phyloP scores from a whole-genome alignment of 2,329 filamentous ascomycete species.

The Kalmusia sp. region DNA sequence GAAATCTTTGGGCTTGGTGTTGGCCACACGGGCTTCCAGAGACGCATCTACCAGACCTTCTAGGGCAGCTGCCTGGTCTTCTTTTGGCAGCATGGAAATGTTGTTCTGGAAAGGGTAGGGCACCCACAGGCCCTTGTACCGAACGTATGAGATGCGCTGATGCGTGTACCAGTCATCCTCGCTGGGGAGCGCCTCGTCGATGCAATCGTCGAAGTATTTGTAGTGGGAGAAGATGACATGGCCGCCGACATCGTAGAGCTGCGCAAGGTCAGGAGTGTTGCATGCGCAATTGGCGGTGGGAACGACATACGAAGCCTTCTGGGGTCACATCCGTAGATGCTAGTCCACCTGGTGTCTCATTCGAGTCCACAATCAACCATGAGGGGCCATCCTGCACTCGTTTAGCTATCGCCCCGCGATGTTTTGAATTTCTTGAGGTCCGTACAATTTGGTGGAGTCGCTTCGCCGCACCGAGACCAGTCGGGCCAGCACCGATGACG shows the following conservation, averaged over 20 bases:
- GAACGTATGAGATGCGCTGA: constrained; percentile 98
- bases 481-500: constrained; percentile 96
- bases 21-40: constrained; percentile 82
- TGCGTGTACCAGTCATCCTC: constrained; percentile 96
- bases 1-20: constrained; percentile 93
- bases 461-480: constrained; percentile 96
- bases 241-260: constrained; percentile 96
- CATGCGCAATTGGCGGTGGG: constrained; percentile 14
- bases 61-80: constrained; percentile 93
- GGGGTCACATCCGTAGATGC: constrained; percentile 94
- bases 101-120: constrained; percentile 99
- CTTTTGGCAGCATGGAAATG: constrained; percentile 96
- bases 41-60: constrained; percentile 96
- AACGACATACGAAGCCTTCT: constrained; percentile 88
- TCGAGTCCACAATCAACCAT: constrained; percentile 95
- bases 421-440: constrained; percentile 15
- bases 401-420: constrained; percentile 32
- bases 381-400: constrained; percentile 80
- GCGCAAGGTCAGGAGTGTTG: constrained; percentile 25
- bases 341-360: constrained; percentile 91
- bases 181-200: constrained; percentile 94
- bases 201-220: constrained; percentile 99
- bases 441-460: constrained; percentile 94
- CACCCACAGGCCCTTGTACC: constrained; percentile 95
- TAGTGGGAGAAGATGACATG: constrained; percentile 99